Evolutionary conservation across 345 rosid genomes (phyloP).

Genomic region (Gossypium turneri): DNA sequence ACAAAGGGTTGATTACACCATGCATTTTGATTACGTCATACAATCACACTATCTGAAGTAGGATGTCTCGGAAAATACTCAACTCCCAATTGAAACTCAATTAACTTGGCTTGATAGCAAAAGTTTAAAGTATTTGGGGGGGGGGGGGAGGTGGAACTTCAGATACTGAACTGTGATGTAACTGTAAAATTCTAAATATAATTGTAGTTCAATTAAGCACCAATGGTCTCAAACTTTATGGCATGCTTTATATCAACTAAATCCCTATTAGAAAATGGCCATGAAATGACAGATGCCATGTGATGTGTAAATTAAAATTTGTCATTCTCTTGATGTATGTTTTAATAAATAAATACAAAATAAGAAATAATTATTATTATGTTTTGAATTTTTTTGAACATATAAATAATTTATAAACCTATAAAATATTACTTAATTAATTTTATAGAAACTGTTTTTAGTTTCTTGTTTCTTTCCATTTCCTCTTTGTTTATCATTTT

Average conservation of each 20-base stretch:
- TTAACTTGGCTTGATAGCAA: not conserved
- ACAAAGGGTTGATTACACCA: not conserved
- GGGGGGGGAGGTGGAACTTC: not conserved
- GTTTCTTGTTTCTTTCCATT: not conserved
- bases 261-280: too few relatives aligned
- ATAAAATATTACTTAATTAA: too few relatives aligned
- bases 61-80: not conserved
- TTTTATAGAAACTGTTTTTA: not conserved
- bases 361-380: too few relatives aligned
- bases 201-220: not conserved
- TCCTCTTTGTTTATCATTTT: not conserved
- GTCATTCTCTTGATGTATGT: too few relatives aligned
- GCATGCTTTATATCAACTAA: not conserved
- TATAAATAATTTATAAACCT: too few relatives aligned
- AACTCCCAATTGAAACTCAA: not conserved
- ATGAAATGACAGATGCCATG: too few relatives aligned
- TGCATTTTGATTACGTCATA: not conserved
- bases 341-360: too few relatives aligned
- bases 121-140: not conserved
- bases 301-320: too few relatives aligned
- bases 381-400: too few relatives aligned
- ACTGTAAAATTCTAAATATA: not conserved
- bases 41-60: not conserved
- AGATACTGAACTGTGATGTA: not conserved
- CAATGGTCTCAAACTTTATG: not conserved